phyloP scores from a whole-genome alignment of 2,329 filamentous ascomycete species.

The Knoxdaviesia capensis region DNA sequence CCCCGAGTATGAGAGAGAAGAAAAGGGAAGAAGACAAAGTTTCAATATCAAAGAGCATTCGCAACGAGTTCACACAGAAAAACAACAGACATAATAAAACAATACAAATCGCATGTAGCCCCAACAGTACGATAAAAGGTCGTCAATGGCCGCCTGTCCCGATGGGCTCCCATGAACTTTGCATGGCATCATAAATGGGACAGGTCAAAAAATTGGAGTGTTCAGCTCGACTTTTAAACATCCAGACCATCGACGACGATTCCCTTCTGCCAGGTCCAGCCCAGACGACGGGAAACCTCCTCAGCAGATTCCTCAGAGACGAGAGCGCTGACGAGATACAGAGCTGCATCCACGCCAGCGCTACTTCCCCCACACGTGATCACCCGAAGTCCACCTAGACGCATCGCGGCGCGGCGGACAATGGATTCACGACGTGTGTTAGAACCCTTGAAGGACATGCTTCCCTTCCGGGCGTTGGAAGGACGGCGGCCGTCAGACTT shows the following conservation, averaged over 20 bases:
- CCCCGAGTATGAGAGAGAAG: too few relatives aligned
- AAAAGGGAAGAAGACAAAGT: too few relatives aligned
- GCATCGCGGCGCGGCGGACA: slow-evolving; percentile 56
- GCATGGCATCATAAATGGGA: too few relatives aligned
- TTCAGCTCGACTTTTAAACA: slow-evolving; percentile 29
- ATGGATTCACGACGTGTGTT: slow-evolving; percentile 62
- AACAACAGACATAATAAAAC: too few relatives aligned
- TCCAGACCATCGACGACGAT: slow-evolving; percentile 70
- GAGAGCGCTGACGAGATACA: slow-evolving; percentile 71
- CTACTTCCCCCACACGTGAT: slow-evolving; percentile 65
- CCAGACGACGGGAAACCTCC: slow-evolving; percentile 55
- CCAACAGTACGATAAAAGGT: too few relatives aligned
- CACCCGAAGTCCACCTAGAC: slow-evolving; percentile 48
- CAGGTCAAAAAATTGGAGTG: too few relatives aligned
- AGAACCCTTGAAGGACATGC: slow-evolving; percentile 60
- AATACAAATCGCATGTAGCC: too few relatives aligned
- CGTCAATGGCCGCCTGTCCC: too few relatives aligned
- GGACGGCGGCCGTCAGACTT: slow-evolving; percentile 47
- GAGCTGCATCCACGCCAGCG: slow-evolving; percentile 61
- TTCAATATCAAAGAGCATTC: too few relatives aligned
- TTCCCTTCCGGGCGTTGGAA: slow-evolving; percentile 54
- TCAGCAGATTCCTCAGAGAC: slow-evolving; percentile 58
- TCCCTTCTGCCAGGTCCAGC: slow-evolving; percentile 75
- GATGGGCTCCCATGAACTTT: too few relatives aligned
- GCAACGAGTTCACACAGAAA: too few relatives aligned